Evolutionary conservation across 129 eudicot species (phyloP).

Genomic region (Flaveria linearis): DNA sequence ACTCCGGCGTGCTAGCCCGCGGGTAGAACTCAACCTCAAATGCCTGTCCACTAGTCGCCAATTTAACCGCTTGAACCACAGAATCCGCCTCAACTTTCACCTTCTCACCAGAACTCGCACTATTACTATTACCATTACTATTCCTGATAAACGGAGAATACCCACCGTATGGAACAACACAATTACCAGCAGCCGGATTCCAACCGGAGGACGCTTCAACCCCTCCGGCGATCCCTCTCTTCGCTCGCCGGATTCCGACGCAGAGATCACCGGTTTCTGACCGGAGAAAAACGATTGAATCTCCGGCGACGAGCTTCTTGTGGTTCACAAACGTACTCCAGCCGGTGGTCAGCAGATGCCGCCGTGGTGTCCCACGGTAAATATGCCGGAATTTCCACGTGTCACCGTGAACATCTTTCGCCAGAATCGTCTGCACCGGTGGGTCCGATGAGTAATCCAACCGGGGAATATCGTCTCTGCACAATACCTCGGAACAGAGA

Average conservation of each 20-base stretch:
- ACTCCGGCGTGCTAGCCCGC: conserved; percentile 91
- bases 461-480: conserved; percentile 97
- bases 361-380: conserved; percentile 86
- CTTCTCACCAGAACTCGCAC: conserved; percentile 37
- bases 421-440: conserved; percentile 86
- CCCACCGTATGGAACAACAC: conserved; percentile 67
- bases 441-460: conserved; percentile 90
- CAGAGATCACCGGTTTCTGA: conserved; percentile 92
- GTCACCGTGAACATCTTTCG: conserved; percentile 94
- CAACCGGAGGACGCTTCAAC: conserved; percentile 66
- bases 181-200: conserved; percentile 73
- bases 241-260: conserved; percentile 87
- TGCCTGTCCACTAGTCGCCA: conserved; percentile 61
- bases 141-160: conserved; percentile 53
- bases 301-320: conserved; percentile 94
- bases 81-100: conserved; percentile 65
- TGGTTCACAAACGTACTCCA: conserved; percentile 99
- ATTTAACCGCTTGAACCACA: conserved; percentile 69
- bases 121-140: conserved; percentile 27
- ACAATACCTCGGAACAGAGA: conserved; percentile 92
- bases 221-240: conserved; percentile 70
- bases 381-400: conserved; percentile 94
- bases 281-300: conserved; percentile 84
- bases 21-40: conserved; percentile 91
- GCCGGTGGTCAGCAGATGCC: conserved; percentile 93